phyloP scores from a whole-genome alignment of 345 rosid genomes.

The Eucalyptus sp. region DNA sequence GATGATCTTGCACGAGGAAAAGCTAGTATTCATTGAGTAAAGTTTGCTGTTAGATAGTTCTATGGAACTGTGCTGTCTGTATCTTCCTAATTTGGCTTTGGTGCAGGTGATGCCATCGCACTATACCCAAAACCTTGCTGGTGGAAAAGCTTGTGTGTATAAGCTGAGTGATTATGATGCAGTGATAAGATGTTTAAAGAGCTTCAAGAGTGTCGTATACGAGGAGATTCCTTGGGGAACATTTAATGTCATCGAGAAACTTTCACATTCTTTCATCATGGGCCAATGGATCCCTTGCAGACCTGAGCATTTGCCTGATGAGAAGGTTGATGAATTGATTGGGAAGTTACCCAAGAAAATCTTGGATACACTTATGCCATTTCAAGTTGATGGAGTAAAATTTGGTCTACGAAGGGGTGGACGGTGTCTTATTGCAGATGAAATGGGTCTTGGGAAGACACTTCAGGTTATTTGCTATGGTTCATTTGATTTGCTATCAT shows the following conservation, averaged over 20 bases:
- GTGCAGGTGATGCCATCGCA: slow-evolving; percentile 54
- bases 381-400: slow-evolving; percentile 77
- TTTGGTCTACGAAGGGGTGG: slow-evolving; percentile 87
- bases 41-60: neutral
- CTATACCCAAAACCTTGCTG: slow-evolving; percentile 62
- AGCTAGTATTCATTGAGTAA: neutral
- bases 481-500: neutral
- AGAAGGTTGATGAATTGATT: slow-evolving; percentile 47
- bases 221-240: slow-evolving; percentile 79
- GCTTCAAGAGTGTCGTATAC: slow-evolving; percentile 34
- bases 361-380: slow-evolving; percentile 58
- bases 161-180: slow-evolving; percentile 56
- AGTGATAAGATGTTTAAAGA: slow-evolving; percentile 53
- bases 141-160: slow-evolving; percentile 75
- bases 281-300: slow-evolving; percentile 71
- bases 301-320: slow-evolving; percentile 68
- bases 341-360: slow-evolving; percentile 49
- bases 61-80: neutral
- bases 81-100: neutral
- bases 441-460: slow-evolving; percentile 98
- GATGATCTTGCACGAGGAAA: neutral
- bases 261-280: slow-evolving; percentile 33
- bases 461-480: slow-evolving; percentile 45
- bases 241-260: slow-evolving; percentile 54
- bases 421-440: slow-evolving; percentile 92